Conservation (phyloP, 2,329 filamentous ascomycete genomes). For the Botrytis medusae region DNA sequence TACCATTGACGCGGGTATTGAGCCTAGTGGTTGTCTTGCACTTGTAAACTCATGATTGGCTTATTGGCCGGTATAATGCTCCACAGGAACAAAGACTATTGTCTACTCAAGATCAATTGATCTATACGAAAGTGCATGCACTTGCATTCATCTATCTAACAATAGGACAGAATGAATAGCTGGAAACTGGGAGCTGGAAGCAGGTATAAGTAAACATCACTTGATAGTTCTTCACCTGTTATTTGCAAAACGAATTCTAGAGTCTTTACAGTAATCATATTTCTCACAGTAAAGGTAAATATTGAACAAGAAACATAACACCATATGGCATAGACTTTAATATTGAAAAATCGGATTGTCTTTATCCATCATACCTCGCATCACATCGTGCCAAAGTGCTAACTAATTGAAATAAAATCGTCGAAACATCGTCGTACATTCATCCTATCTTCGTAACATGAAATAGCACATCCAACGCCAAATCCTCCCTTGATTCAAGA, state of each 20-base stretch:
- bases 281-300: neutral
- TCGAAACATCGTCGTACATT: neutral
- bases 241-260: neutral
- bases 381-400: neutral
- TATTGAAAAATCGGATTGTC: neutral
- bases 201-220: neutral
- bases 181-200: neutral
- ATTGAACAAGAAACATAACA: neutral
- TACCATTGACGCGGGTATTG: neutral
- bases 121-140: neutral
- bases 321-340: neutral
- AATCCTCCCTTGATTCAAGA: neutral
- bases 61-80: neutral
- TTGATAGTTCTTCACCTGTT: neutral
- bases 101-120: neutral
- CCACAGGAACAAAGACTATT: neutral
- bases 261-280: neutral
- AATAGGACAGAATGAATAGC: neutral
- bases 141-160: neutral
- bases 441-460: neutral
- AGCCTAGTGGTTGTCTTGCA: neutral
- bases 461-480: slow-evolving; percentile 2
- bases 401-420: neutral
- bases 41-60: neutral
- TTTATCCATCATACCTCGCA: neutral